Evolutionary conservation across 176 grass and related monocot species (phyloP).

Genomic region (Bolboschoenus planiculmis): DNA sequence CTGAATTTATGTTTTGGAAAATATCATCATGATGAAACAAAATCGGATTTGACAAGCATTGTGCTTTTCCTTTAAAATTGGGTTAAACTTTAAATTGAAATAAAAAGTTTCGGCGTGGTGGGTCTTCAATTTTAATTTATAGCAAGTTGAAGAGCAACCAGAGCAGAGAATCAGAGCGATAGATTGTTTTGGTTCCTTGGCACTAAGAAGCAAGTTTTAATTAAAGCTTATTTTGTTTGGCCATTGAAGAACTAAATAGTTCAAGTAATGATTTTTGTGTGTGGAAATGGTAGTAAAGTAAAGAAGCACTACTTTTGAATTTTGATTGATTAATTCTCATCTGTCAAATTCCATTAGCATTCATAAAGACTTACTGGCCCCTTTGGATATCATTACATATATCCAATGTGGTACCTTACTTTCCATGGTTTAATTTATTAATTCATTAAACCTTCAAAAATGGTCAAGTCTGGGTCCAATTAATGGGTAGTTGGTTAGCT

Average conservation of each 20-base stretch:
- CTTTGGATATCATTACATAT: not conserved
- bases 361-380: not conserved
- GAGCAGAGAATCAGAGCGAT: not conserved
- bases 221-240: not conserved
- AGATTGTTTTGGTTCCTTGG: not conserved
- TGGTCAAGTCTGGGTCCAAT: not conserved
- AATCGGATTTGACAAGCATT: not conserved
- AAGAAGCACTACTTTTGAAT: not conserved
- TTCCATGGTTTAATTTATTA: not conserved
- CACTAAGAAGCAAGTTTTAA: not conserved
- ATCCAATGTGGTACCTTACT: not conserved
- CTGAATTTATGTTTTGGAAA: not conserved
- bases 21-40: not conserved
- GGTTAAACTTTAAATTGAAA: not conserved
- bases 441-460: not conserved
- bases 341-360: conserved; percentile 2
- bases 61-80: too few species aligned
- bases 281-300: not conserved
- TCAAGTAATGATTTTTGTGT: not conserved
- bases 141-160: not conserved
- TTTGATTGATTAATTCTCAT: not conserved
- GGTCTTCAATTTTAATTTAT: not conserved
- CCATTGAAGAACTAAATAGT: not conserved
- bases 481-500: not conserved
- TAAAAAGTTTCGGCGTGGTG: not conserved